Percentiles rank a stretch among this genome's conserved stretches.
phyloP scores from a whole-genome alignment of 2,329 filamentous ascomycete genomes.

The Venturia carpophila region DNA sequence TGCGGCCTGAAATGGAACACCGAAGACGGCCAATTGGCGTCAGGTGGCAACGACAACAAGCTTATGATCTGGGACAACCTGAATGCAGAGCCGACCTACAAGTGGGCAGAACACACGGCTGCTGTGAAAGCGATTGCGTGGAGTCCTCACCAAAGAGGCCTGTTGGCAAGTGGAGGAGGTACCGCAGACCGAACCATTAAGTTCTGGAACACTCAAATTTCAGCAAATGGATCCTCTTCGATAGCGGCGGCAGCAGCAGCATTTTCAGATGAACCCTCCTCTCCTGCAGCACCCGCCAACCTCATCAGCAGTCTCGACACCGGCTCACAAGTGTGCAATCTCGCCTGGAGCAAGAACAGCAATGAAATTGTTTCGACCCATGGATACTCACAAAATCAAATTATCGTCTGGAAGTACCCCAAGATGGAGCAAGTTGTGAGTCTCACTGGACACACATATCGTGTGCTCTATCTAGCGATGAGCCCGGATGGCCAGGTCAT shows the following conservation, averaged over 20 bases:
- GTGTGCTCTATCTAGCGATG: slow-evolving; percentile 94
- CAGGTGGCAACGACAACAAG: slow-evolving; percentile 97
- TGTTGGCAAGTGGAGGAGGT: slow-evolving; percentile 91
- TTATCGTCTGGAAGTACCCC: slow-evolving; percentile 98
- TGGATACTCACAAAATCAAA: slow-evolving; percentile 96
- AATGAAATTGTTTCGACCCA: slow-evolving; percentile 97
- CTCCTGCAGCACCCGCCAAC: slow-evolving; percentile 34
- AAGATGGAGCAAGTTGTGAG: slow-evolving; percentile 96
- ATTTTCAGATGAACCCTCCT: slow-evolving; percentile 24
- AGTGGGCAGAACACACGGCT: slow-evolving; percentile 89
- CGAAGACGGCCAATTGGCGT: slow-evolving; percentile 89
- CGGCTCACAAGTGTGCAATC: slow-evolving; percentile 96
- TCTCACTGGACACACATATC: slow-evolving; percentile 91
- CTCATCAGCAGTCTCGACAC: slow-evolving; percentile 79
- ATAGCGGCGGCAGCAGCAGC: slow-evolving; percentile 21
- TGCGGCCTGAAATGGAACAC: slow-evolving; percentile 96
- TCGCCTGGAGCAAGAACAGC: slow-evolving; percentile 94
- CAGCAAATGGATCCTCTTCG: slow-evolving; percentile 37
- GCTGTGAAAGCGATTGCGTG: slow-evolving; percentile 97
- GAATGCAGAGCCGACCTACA: slow-evolving; percentile 83
- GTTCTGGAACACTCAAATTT: slow-evolving; percentile 93
- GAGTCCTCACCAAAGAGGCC: slow-evolving; percentile 90
- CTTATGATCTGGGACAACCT: slow-evolving; percentile 98
- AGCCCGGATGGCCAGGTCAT: slow-evolving; percentile 90
- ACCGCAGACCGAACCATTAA: slow-evolving; percentile 95